phyloP scores from a whole-genome alignment of 306 rosid genomes.

The Dryas drummondii region DNA sequence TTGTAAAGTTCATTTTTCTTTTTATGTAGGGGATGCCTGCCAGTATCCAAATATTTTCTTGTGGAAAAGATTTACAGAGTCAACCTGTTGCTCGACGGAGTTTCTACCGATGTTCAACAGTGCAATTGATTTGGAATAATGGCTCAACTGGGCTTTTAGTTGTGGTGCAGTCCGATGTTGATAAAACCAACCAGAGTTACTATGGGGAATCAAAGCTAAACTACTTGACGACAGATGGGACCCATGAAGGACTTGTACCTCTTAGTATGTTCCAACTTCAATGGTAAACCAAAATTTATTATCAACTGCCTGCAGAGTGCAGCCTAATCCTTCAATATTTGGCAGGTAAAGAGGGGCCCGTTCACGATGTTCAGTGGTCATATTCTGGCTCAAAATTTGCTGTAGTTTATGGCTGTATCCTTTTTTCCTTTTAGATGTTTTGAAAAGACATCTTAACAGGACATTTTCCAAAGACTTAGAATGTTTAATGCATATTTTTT shows the following conservation, averaged over 20 bases:
- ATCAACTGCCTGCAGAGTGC: not conserved
- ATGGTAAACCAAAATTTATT: not conserved
- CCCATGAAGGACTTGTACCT: constrained; percentile 82
- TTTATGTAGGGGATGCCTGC: constrained; percentile 82
- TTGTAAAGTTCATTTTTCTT: constrained; percentile 14
- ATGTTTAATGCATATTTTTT: not conserved
- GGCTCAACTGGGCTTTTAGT: constrained; percentile 88
- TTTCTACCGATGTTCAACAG: constrained; percentile 82
- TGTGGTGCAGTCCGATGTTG: constrained; percentile 88
- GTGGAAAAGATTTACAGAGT: constrained; percentile 56
- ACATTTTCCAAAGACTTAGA: not conserved
- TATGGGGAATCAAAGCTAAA: constrained; percentile 86
- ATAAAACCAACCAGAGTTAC: constrained; percentile 96
- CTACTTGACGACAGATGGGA: constrained; percentile 87
- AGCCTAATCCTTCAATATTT: constrained; percentile 27
- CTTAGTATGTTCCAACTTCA: constrained; percentile 63
- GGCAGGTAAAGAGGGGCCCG: constrained; percentile 97
- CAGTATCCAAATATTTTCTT: constrained; percentile 73
- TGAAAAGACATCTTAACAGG: constrained; percentile 7
- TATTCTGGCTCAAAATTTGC: constrained; percentile 76
- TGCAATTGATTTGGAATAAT: constrained; percentile 79
- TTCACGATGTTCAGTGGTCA: constrained; percentile 97
- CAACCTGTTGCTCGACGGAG: constrained; percentile 76
- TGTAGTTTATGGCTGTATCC: constrained; percentile 99
- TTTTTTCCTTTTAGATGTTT: constrained; percentile 22